These are phyloP conservation scores for Phytophthora aleatoria DNA, from an alignment of 352 stramenopile species.

Conservation along the genomic window DNA sequence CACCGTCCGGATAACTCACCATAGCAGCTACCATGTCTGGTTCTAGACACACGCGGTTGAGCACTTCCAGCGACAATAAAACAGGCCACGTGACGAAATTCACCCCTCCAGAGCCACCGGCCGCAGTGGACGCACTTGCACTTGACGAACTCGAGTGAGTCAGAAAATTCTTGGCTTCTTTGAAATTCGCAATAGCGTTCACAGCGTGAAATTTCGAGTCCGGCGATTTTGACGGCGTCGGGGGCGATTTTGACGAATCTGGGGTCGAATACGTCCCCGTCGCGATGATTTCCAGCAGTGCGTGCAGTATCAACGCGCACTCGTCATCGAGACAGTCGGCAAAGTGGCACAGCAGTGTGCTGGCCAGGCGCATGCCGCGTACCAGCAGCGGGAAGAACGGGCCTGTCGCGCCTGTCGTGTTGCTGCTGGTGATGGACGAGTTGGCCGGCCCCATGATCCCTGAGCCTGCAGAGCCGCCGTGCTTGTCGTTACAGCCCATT, in stretches of 20 bases:
- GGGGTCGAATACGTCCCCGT: conserved; percentile 71
- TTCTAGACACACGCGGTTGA: conserved; percentile 77
- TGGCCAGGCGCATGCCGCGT: conserved; percentile 82
- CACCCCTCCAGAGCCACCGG: conserved; percentile 24
- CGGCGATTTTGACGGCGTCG: conserved; percentile 51
- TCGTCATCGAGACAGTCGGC: conserved; percentile 67
- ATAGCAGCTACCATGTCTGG: conserved; percentile 74
- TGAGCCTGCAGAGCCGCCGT: conserved; percentile 34
- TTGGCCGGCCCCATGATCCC: conserved; percentile 38
- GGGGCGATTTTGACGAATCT: conserved; percentile 56
- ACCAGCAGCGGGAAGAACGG: conserved; percentile 85
- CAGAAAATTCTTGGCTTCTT: conserved; percentile 73
- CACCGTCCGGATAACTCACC: conserved; percentile 55
- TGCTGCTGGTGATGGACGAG: conserved; percentile 45
- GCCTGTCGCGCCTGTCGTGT: conserved; percentile 24
- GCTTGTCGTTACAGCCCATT: conserved; percentile 61
- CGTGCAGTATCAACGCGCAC: conserved; percentile 64
- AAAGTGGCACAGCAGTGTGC: conserved; percentile 79
- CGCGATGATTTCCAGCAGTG: conserved; percentile 78
- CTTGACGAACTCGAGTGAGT: conserved; percentile 43
- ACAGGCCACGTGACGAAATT: conserved; percentile 89
- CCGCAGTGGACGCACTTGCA: conserved; percentile 21
- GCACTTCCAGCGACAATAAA: conserved; percentile 78
- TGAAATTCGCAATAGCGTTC: conserved; percentile 47
- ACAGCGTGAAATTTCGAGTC: conserved; percentile 45